A percentile compares a stretch with the other conserved stretches of the same genome.
phyloP scores from a whole-genome alignment of 495 filamentous ascomycete species.

The Penicillium lividum region DNA sequence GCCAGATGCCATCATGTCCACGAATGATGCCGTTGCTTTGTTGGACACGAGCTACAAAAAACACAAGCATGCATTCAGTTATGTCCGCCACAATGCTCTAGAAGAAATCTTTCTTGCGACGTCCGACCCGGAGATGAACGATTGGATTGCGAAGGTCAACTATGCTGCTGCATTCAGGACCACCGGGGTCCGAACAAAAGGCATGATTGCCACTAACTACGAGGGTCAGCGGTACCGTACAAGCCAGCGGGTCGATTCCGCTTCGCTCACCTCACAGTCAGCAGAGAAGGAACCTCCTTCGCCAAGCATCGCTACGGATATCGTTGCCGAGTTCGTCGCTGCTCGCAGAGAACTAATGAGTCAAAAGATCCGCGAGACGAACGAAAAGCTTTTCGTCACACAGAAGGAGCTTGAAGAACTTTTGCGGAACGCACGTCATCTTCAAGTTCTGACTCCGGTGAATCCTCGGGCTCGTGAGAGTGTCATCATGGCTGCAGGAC shows the following conservation, averaged over 20 bases:
- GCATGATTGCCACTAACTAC: conserved; percentile 79
- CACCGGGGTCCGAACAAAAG: conserved; percentile 86
- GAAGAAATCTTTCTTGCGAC: conserved; percentile 93
- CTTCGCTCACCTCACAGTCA: conserved; percentile 37
- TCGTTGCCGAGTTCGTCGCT: conserved; percentile 77
- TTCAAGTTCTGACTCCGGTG: conserved; percentile 86
- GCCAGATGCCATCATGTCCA: conserved; percentile 88
- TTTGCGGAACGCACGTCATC: conserved; percentile 87
- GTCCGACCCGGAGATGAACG: conserved; percentile 87
- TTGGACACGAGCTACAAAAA: conserved; percentile 87
- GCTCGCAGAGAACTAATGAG: conserved; percentile 80
- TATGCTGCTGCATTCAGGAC: conserved; percentile 93
- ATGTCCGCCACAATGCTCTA: conserved; percentile 82
- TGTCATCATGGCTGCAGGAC: conserved; percentile 78
- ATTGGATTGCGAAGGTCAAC: conserved; percentile 96
- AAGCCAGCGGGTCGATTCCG: conserved; percentile 59
- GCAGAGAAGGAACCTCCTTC: conserved; percentile 38
- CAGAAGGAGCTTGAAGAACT: conserved; percentile 79
- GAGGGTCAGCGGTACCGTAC: conserved; percentile 81
- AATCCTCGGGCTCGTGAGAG: conserved; percentile 83
- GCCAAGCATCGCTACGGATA: conserved; percentile 71
- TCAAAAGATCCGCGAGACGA: conserved; percentile 77
- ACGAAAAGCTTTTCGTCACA: conserved; percentile 72
- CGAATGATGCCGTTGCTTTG: conserved; percentile 85
- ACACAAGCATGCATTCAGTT: conserved; percentile 93